Evolutionary conservation across 305 asterid species (phyloP).

Genomic region (Solanum hybrid): DNA sequence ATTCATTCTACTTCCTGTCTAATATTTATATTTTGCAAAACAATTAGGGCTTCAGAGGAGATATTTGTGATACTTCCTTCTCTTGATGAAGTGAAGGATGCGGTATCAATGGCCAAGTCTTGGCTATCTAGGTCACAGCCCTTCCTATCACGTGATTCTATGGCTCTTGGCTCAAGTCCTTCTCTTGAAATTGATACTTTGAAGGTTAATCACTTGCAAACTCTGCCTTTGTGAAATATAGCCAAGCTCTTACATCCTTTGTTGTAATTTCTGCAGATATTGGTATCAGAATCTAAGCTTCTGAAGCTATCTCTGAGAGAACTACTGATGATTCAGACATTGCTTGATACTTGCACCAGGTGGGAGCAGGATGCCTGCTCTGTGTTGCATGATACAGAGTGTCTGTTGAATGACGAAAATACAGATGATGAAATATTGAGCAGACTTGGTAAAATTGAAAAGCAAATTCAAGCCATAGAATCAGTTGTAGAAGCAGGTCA

Average conservation of each 20-base stretch:
- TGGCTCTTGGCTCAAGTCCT: slow-evolving; percentile 29
- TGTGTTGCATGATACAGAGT: slow-evolving; percentile 45
- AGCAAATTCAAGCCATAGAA: slow-evolving; percentile 39
- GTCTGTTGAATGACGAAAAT: slow-evolving; percentile 31
- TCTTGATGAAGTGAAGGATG: slow-evolving; percentile 52
- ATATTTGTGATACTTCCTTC: slow-evolving; percentile 64
- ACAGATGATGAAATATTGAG: slow-evolving; percentile 21
- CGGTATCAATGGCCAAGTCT: slow-evolving; percentile 56
- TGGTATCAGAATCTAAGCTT: slow-evolving; percentile 57
- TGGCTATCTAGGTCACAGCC: slow-evolving; percentile 69
- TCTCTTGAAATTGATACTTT: slow-evolving; percentile 41
- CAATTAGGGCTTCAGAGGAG: slow-evolving; percentile 60
- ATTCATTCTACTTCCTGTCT: not conserved
- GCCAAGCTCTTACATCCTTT: not conserved
- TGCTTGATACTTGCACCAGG: slow-evolving; percentile 40
- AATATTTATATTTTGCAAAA: slow-evolving; percentile 19
- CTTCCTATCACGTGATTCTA: slow-evolving; percentile 35
- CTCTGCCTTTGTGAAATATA: slow-evolving; percentile 8
- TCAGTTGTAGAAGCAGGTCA: slow-evolving; percentile 39
- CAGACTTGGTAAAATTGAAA: slow-evolving; percentile 32
- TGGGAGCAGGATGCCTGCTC: slow-evolving; percentile 69
- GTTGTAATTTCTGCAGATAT: slow-evolving; percentile 44
- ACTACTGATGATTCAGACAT: slow-evolving; percentile 36
- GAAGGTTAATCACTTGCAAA: slow-evolving; percentile 43
- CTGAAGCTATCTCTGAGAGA: slow-evolving; percentile 65